Base-by-base conservation (phyloP, 1,284 basidiomycete species). In the Ceratobasidium sp. region DNA sequence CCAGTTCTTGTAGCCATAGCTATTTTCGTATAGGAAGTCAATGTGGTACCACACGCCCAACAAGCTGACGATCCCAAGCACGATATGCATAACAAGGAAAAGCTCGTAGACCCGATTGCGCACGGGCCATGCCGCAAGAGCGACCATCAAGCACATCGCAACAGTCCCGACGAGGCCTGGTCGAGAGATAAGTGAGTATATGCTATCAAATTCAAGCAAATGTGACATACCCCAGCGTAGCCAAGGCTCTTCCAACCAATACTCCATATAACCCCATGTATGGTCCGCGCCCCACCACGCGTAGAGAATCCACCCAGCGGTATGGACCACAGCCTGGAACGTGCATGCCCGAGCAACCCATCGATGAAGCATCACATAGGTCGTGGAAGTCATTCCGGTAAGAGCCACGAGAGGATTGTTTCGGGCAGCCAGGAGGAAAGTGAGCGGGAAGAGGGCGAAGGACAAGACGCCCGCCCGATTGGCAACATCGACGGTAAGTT, bases 1-100 rank as follows among this genome's bases (percentile, higher is more conserved):
- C 69, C 69, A 72, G 57, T 72, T 72, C 17, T 50, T 47, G 36
- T 72, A 72, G 17, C 69, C 69, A 33, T 72, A 72, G 22, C 57
- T 57, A 29, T 59, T 51, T 19, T 29, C 31, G 31, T 51, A 72
- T 4, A 56, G 56, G 47, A 60, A 72, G 22, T 60, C 41, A 47
- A 72, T 72, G 41, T 72, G 69, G 47, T 62, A 72, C 36, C 57
- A 72, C 31, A 47, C 60, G 2, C 69, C 69, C 8, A 48, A 24
- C 44, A 72, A 60, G 27, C 57, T 60, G 22, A 72, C 27, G 14
- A 48, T 48, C 24, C 56, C 69, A 9, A 72, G 48, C 5, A 59
- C 56, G 17, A 72, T 57, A 33, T 72, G 69, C 3, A 72, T 22
- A 14, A 72, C 45, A 17, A 72, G 22, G 48, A 72, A 72, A 7